Evolutionary conservation across 208 protist species (phyloP), one percentile per base, ranked within the genome.

Genomic region (Herpetomonas samuelpessoai): DNA sequence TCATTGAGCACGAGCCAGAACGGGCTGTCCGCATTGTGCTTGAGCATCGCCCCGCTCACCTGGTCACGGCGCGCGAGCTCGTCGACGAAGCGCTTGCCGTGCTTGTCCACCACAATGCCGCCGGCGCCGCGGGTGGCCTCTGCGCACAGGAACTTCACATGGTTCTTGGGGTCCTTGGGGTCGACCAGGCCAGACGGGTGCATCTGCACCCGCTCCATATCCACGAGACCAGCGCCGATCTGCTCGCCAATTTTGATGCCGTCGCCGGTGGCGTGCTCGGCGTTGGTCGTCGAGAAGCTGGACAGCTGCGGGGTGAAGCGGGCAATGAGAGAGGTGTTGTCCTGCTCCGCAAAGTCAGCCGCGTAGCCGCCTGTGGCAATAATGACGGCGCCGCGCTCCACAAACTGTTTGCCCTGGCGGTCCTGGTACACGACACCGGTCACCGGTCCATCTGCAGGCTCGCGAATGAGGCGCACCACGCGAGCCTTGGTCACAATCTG

Each of bases 181-280:
- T 98, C 74, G 18, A 98, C 78, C 29, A 98, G 91, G 35, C 83
- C 89, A 28, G 95, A 97, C 7, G 97, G 97, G 71, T 98, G 96
- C 10, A 98, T 71, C 71, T 93, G 83, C 21, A 92, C 76, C 24
- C 62, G 57, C 38, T 85, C 74, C 81, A 88, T 85, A 31, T 92
- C 83, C 24, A 82, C 65, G 27, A 83, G 62, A 10, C 59, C 51
- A 12, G 75, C 79, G 18, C 81, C 89, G 46, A 92, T 56, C 53
- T 68, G 62, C 65, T 78, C 60, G 25, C 76, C 77, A 3, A 88
- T 74, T 64, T 88, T 86, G 55, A 92, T 69, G 52, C 88, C 86
- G 58, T 95, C 88, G 31, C 86, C 88, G 38, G 84, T 91, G 46
- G 74, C 65, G 55, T 87, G 77, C 57, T 60, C 75, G 56, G 86